phyloP scores from a whole-genome alignment of 495 filamentous ascomycete genomes.

The Penicilliopsis zonata region DNA sequence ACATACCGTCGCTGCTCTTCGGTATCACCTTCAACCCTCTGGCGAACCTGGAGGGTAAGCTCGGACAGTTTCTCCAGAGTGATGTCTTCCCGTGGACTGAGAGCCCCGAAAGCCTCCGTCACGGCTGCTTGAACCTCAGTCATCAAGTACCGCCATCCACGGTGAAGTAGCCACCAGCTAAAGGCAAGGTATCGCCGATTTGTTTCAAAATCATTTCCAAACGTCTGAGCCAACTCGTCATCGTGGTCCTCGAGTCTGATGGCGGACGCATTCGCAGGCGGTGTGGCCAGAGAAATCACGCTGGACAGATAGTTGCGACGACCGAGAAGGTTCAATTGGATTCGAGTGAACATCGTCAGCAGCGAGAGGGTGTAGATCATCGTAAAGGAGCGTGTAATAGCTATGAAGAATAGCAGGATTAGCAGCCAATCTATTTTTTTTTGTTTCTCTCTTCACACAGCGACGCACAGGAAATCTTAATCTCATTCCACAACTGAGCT shows the following conservation, averaged over 20 bases:
- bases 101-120: slow-evolving; percentile 68
- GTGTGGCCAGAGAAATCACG: slow-evolving; percentile 77
- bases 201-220: slow-evolving; percentile 86
- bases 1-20: slow-evolving; percentile 51
- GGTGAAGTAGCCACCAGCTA: slow-evolving; percentile 95
- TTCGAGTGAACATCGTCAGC: slow-evolving; percentile 81
- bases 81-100: slow-evolving; percentile 83
- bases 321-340: slow-evolving; percentile 95
- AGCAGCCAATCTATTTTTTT: slow-evolving; percentile 3
- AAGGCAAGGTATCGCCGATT: slow-evolving; percentile 91
- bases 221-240: slow-evolving; percentile 65
- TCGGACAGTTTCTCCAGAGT: slow-evolving; percentile 65
- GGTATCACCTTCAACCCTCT: slow-evolving; percentile 67
- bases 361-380: slow-evolving; percentile 84
- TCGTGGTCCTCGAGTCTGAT: slow-evolving; percentile 87
- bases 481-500: slow-evolving; percentile 89
- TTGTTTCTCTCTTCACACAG: no score
- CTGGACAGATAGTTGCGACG: slow-evolving; percentile 89
- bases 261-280: slow-evolving; percentile 39
- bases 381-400: slow-evolving; percentile 82
- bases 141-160: slow-evolving; percentile 75
- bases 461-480: slow-evolving; percentile 82
- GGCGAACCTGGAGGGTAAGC: slow-evolving; percentile 65
- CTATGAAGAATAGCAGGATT: slow-evolving; percentile 30
- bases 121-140: slow-evolving; percentile 68